Evolutionary conservation across 148 eudicot genomes (phyloP).

Genomic region (Selenicereus undatus): DNA sequence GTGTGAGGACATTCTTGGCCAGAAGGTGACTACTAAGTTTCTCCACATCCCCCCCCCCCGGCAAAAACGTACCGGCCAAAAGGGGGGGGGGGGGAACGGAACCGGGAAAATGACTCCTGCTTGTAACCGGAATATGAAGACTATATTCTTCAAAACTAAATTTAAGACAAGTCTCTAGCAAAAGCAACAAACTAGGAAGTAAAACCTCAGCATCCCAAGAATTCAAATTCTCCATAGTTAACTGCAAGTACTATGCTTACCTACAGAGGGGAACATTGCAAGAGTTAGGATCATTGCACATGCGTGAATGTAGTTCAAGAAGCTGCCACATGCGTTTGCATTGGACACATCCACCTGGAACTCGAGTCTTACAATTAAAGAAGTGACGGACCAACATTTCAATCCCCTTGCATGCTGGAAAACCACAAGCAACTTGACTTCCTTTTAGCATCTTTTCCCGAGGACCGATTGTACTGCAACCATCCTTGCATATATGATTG

Average conservation of each 20-base stretch:
- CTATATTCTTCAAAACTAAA: neutral
- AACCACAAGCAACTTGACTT: conserved; percentile 48
- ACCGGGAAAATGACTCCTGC: neutral
- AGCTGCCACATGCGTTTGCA: conserved; percentile 92
- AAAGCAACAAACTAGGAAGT: too few relatives aligned
- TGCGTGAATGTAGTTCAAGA: conserved; percentile 76
- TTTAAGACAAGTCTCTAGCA: too few relatives aligned
- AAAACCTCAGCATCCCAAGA: neutral
- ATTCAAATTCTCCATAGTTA: neutral
- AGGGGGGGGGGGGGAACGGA: neutral
- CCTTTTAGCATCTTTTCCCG: conserved; percentile 59
- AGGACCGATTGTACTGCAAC: conserved; percentile 77
- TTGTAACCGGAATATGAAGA: neutral
- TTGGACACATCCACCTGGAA: conserved; percentile 73
- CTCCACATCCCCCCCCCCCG: neutral
- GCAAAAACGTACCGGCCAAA: neutral
- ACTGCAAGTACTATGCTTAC: conserved; percentile 29
- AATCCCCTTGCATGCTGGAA: conserved; percentile 64
- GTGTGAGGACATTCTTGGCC: neutral
- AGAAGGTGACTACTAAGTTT: neutral
- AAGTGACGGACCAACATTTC: conserved; percentile 76
- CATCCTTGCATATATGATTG: conserved; percentile 74
- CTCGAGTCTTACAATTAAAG: conserved; percentile 54
- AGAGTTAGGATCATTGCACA: conserved; percentile 58
- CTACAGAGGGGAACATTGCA: conserved; percentile 87